Base-by-base conservation (phyloP, 495 filamentous ascomycete genomes). In the Neurospora sp. region DNA sequence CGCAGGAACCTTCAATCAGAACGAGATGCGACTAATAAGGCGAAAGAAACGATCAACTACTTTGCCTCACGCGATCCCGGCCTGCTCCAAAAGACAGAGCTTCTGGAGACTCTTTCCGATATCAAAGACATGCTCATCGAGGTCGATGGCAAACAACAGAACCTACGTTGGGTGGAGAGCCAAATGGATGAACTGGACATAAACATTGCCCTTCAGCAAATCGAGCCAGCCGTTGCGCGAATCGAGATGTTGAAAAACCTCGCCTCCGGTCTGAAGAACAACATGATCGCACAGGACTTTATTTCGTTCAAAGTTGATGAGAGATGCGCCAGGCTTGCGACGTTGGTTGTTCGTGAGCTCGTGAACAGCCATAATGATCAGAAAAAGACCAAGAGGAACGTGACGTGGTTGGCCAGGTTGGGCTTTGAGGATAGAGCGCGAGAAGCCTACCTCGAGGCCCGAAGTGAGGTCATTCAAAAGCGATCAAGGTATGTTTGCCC, bases 111-210 rank as follows among this genome's bases (percentile, higher is more conserved):
- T 24, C 81, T 93, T 7, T 90, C 90, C 45, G 89, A 91, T 39
- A 90, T 87, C 76, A 90, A 89, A 76, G 91, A 94, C 75, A 88
- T 97, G 81, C 86, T 96, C 42, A 94, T 99, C 73, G 96, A 98
- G 75, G 94, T 98, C 36, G 96, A 98, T 76, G 96, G 96, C 31
- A 95, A 96, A 77, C 94, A 97, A 76, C 93, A 97, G 79, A 97
- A 94, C 77, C 86, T 99, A 21, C 92, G 96, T 28, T 97, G 93
- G 92, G 94, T 98, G 0, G 96, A 99, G 78, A 88, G 89, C 59
- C 94, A 98, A 82, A 91, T 99, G 77, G 96, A 99, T 78, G 94
- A 97, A 78, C 88, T 99, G 5, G 96, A 98, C 76, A 97, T 97
- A 75, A 90, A 94, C 78, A 96, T 99, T 71, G 96, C 96, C 2